Evolutionary conservation across 73 alveolate genomes (phyloP).

Genomic region (Paramecium pentaurelia): DNA sequence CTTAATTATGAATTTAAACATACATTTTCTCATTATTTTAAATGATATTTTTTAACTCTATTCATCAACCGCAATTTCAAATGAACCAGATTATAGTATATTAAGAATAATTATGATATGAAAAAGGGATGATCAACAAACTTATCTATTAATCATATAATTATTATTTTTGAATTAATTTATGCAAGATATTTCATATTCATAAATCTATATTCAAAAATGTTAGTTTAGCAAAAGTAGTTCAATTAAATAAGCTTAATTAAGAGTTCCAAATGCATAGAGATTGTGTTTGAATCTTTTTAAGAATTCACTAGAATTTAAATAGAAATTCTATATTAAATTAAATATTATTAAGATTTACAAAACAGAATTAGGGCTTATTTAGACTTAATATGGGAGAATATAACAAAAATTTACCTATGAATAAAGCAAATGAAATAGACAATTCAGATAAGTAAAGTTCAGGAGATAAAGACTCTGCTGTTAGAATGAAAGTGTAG

Average conservation of each 20-base stretch:
- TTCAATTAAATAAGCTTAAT: conserved; percentile 6
- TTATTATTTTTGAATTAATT: too few species aligned
- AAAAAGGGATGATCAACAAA: too few species aligned
- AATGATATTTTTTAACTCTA: too few species aligned
- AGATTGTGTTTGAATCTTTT: background rate
- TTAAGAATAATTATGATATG: too few species aligned
- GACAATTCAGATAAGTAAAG: background rate
- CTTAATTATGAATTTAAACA: too few species aligned
- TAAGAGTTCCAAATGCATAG: background rate
- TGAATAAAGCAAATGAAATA: background rate
- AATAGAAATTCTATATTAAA: background rate
- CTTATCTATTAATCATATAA: too few species aligned
- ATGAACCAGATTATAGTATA: too few species aligned
- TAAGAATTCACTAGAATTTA: background rate
- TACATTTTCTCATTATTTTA: too few species aligned
- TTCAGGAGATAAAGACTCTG: background rate
- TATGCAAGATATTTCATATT: too few species aligned
- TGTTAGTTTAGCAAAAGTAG: conserved; percentile 15
- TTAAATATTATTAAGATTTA: background rate
- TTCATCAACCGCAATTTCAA: too few species aligned
- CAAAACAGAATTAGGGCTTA: background rate
- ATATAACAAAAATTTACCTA: background rate
- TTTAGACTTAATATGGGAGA: background rate
- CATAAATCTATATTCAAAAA: background rate
- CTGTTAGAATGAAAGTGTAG: background rate